Base-by-base conservation (phyloP, 257 asterid species). In the Ocimum tenuiflorum region DNA sequence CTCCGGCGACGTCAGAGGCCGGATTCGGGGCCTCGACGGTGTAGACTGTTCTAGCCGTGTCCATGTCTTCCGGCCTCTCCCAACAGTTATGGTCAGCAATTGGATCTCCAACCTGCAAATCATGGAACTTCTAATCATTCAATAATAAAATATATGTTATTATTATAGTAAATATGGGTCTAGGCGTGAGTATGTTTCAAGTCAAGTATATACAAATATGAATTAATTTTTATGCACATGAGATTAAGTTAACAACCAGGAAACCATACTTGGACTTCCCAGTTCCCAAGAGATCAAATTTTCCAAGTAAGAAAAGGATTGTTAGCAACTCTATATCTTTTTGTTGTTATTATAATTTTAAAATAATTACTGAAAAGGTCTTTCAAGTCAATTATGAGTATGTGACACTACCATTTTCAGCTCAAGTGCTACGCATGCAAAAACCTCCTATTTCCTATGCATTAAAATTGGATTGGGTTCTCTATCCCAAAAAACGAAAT, bases 11-110 rank as follows among this genome's bases (percentile, higher is more conserved):
- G 27, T 94, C 99, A 0, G 97, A 86, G 31, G 99, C 99, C n/a
- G 99, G 78, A 67, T 88, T 94, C 0, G 99, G 99, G 8, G 97
- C 96, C 35, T 90, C 96, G 6, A 94, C 96, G 1, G 81, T 23
- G 74, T 94, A 94, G 0, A 88, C 95, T 13, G 99, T 88, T 67
- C 99, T 81, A 29, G 78, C 80, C 12, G 99, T 94, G 81, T 94
- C 97, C 97, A 94, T 94, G 56, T 94, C 99, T 75, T 94, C 99
- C 4, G 99, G 99, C 73, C 99, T 79, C 75, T 94, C 99, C 99
- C 99, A 94, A 69, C 99, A 94, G 69, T 77, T 74, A 71, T 94
- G 99, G 72, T 90, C 99, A 4, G 18, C 72, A 60, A 82, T 75
- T 7, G 99, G 99, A 83, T 94, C 95, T 12, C 99, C 99, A 6